Conservation (phyloP, 805 yeast species). For the Saccharomycopsis fermentans region DNA sequence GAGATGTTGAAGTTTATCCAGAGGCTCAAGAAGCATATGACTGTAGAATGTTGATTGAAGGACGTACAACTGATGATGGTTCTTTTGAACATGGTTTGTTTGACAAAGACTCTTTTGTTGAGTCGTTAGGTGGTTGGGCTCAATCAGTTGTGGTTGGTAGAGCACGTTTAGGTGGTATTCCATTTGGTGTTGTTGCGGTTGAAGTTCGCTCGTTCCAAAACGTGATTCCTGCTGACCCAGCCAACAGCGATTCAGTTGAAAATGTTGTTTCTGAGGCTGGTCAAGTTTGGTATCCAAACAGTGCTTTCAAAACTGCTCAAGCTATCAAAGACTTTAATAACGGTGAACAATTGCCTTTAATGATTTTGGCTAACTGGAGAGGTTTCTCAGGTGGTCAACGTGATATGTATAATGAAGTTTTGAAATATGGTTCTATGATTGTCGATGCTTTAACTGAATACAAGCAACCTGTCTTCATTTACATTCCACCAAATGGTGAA, state of each 20-base stretch:
- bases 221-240: constrained; percentile 94
- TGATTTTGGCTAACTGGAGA: constrained; percentile 99
- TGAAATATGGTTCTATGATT: constrained; percentile 92
- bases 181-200: constrained; percentile 96
- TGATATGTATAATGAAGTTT: constrained; percentile 97
- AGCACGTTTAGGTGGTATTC: constrained; percentile 98
- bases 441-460: constrained; percentile 94
- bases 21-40: constrained; percentile 65
- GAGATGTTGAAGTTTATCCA: constrained; percentile 80
- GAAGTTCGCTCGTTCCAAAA: constrained; percentile 88
- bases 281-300: constrained; percentile 99
- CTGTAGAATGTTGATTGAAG: constrained; percentile 90
- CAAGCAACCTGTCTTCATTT: constrained; percentile 93
- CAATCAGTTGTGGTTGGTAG: constrained; percentile 97
- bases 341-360: constrained; percentile 95
- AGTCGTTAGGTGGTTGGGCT: constrained; percentile 97
- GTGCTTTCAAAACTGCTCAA: constrained; percentile 98
- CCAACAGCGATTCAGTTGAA: constrained; percentile 92
- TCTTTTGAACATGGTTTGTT: constrained; percentile 80
- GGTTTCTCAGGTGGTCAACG: constrained; percentile 99
- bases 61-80: constrained; percentile 60
- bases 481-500: constrained; percentile 97
- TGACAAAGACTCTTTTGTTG: constrained; percentile 89
- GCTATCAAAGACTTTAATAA: constrained; percentile 95
- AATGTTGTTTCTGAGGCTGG: constrained; percentile 88